Percentiles rank a stretch among this genome's conserved stretches.
phyloP scores from a whole-genome alignment of 805 yeast genomes.

The Blastobotrys peoriensis region DNA sequence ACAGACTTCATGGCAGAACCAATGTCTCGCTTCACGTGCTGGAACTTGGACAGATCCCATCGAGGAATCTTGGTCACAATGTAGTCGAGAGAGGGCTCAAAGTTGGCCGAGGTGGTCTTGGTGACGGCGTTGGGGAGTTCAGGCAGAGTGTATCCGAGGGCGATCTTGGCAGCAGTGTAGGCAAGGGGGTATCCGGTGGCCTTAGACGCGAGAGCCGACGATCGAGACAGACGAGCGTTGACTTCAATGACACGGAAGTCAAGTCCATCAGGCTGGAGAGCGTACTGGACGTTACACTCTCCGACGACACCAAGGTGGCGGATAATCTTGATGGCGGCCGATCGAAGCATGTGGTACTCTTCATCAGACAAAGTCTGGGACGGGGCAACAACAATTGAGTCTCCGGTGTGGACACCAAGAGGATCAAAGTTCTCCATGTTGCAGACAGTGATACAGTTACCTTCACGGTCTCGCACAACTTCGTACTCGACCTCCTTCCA shows the following conservation, averaged over 20 bases:
- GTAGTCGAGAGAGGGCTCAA: slow-evolving; percentile 95
- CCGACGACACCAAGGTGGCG: slow-evolving; percentile 98
- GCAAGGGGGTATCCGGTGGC: slow-evolving; percentile 99
- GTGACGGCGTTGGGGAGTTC: slow-evolving; percentile 96
- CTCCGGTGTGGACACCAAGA: slow-evolving; percentile 97
- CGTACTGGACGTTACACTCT: slow-evolving; percentile 97
- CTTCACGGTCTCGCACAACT: slow-evolving; percentile 94
- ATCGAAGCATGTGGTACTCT: slow-evolving; percentile 95
- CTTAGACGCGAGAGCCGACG: slow-evolving; percentile 96
- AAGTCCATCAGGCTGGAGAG: slow-evolving; percentile 90
- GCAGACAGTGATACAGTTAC: slow-evolving; percentile 97
- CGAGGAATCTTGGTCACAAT: slow-evolving; percentile 96
- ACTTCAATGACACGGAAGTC: slow-evolving; percentile 97
- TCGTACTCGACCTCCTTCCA: slow-evolving; percentile 99
- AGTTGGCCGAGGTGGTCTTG: slow-evolving; percentile 90
- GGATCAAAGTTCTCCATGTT: slow-evolving; percentile 99
- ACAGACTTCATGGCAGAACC: slow-evolving; percentile 98
- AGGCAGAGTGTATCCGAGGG: slow-evolving; percentile 88
- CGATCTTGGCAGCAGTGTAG: slow-evolving; percentile 97
- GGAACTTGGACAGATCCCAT: slow-evolving; percentile 96
- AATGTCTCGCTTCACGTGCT: slow-evolving; percentile 86
- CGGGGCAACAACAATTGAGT: slow-evolving; percentile 97
- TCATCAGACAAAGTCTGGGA: slow-evolving; percentile 96
- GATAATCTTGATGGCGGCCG: slow-evolving; percentile 95
- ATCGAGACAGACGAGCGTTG: slow-evolving; percentile 93